Conservation (phyloP, 805 yeast species). For the Grigorovia transvaalensis region DNA sequence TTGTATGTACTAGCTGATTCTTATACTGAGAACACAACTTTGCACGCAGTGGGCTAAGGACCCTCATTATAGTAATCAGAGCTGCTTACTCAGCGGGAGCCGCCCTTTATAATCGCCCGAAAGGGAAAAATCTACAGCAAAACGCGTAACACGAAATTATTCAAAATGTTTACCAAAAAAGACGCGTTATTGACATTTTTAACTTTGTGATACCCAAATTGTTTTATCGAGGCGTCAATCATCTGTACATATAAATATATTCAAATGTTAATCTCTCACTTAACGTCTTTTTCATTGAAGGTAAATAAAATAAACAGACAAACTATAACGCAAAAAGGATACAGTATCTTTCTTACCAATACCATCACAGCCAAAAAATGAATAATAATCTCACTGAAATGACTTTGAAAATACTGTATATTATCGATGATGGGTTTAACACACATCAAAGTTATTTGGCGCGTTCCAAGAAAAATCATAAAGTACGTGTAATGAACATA, state of each 20-base stretch:
- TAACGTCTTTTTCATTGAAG: too few species aligned
- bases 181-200: not conserved
- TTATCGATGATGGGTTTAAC: constrained; percentile 21
- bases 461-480: constrained; percentile 21
- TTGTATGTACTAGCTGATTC: too few species aligned
- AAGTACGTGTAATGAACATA: constrained; percentile 20
- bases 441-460: constrained; percentile 21
- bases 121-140: not conserved
- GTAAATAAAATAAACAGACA: too few species aligned
- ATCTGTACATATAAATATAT: too few species aligned
- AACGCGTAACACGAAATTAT: not conserved
- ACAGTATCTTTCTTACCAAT: too few species aligned
- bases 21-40: too few species aligned
- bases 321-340: too few species aligned
- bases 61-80: too few species aligned
- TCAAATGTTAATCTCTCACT: too few species aligned
- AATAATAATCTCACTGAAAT: constrained; percentile 15
- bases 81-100: not conserved
- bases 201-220: not conserved
- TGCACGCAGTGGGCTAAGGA: too few species aligned
- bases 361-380: constrained; percentile 8
- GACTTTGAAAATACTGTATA: constrained; percentile 27
- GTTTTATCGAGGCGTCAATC: too few species aligned
- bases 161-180: not conserved
- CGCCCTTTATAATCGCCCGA: not conserved